Base-by-base conservation (phyloP, 768 basidiomycete genomes). In the Calocybe gangraenosa region DNA sequence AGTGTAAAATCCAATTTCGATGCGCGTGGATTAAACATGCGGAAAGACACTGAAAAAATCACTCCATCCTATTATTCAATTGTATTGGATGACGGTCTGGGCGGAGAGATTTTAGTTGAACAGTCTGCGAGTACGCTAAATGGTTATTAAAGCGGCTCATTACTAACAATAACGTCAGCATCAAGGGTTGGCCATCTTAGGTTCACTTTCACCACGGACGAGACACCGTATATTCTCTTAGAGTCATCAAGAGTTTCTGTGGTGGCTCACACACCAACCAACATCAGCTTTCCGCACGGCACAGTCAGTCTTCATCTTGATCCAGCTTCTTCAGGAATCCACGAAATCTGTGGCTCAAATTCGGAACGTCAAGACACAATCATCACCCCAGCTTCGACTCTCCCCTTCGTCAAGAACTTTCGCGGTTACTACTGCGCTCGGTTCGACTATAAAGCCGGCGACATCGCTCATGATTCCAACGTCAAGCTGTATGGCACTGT, bases 111-210 rank as follows among this genome's bases (percentile, higher is more conserved):
- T 39, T 47, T 73, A 13, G 75, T 74, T 5, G 76, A 88, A 55
- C 78, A 79, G 62, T 75, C 73, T 56, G 77, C 82, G 22, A 80
- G 84, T 86, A 48, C 31, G 68, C 3, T 28, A 11, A 8, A 9
- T 34, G 21, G 34, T 43, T 15, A 32, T 13, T 32, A 11, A 37
- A 10, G 7, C 4, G 2, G 7, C 9, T 20, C 37, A 14, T 9
- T 0, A 17, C 23, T 48, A 55, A 20, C 53, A 22, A 20, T 32
- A 28, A 15, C 28, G 31, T 9, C 50, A 88, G 86, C 85, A 5
- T 87, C 87, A 6, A 76, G 84, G 7, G 84, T 85, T 2, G 87
- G 83, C 0, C 84, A 89, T 58, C 67, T 89, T 1, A 75, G 81
- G 2, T 85, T 87, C 61, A 81, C 79, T 0, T 89, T 86, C 64